Conservation (phyloP, 176 grass and related monocot genomes). For the Oryza longistaminata region DNA sequence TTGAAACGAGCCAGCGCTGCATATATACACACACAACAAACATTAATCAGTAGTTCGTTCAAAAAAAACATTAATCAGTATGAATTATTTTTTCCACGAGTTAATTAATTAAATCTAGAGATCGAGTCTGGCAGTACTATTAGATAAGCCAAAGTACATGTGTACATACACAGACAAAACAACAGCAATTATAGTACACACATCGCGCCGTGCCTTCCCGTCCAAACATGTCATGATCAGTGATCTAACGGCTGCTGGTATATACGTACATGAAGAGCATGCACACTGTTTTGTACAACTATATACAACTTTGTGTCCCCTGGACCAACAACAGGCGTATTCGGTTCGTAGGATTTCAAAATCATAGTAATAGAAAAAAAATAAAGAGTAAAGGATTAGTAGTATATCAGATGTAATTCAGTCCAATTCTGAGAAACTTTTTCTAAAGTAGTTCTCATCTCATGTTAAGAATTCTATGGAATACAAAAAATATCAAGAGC, state of each 20-base stretch:
- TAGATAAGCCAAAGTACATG: not conserved
- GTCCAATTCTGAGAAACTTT: no score
- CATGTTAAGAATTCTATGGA: no score
- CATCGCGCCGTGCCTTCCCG: not conserved
- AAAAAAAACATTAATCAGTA: not conserved
- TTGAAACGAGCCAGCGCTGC: not conserved
- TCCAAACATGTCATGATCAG: not conserved
- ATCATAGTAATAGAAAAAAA: no score
- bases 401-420: no score
- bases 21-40: no score
- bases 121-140: not conserved
- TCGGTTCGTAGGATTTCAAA: no score
- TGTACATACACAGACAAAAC: not conserved
- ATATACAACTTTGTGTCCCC: not conserved
- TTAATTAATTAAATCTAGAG: not conserved
- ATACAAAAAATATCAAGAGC: no score
- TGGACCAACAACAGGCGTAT: not conserved
- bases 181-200: not conserved
- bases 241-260: not conserved
- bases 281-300: not conserved
- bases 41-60: not conserved
- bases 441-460: no score
- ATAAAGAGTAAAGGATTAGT: no score
- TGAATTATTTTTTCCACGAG: not conserved
- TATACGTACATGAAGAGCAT: not conserved